These are phyloP conservation scores for Cairneyella variabilis DNA, from an alignment of 495 filamentous ascomycete genomes.

Conservation along the genomic window DNA sequence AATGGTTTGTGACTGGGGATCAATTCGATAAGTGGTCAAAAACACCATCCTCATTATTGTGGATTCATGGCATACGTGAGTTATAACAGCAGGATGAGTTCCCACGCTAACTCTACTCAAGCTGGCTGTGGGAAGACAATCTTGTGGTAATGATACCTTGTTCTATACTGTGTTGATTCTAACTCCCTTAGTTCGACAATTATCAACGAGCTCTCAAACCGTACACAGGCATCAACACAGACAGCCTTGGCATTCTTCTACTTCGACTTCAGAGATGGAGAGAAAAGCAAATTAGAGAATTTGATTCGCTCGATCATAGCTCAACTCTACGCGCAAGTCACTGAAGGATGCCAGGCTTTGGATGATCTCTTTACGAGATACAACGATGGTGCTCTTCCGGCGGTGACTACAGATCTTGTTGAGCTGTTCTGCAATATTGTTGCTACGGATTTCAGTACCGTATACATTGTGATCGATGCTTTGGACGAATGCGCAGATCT, in stretches of 20 bases:
- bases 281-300: slow-evolving; percentile 16
- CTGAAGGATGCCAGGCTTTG: too few relatives aligned
- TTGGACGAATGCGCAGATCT: slow-evolving; percentile 17
- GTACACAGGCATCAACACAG: not conserved
- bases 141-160: slow-evolving; percentile 21
- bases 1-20: slow-evolving; percentile 27
- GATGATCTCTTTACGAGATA: too few relatives aligned
- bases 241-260: slow-evolving; percentile 24
- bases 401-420: too few relatives aligned
- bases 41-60: slow-evolving; percentile 19
- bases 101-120: not conserved
- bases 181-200: not conserved
- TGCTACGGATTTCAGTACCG: too few relatives aligned
- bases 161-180: slow-evolving; percentile 23
- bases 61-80: slow-evolving; percentile 32
- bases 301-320: slow-evolving; percentile 3
- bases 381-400: too few relatives aligned
- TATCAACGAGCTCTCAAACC: not conserved
- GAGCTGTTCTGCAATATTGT: too few relatives aligned
- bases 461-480: slow-evolving; percentile 21
- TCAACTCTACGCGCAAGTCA: slow-evolving; percentile 2
- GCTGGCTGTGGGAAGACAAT: slow-evolving; percentile 36
- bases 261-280: slow-evolving; percentile 32
- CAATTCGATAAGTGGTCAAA: slow-evolving; percentile 22
- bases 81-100: not conserved